These are phyloP conservation scores for Puccinia hordei DNA, from an alignment of 1,284 basidiomycete genomes.

Conservation along the genomic window DNA sequence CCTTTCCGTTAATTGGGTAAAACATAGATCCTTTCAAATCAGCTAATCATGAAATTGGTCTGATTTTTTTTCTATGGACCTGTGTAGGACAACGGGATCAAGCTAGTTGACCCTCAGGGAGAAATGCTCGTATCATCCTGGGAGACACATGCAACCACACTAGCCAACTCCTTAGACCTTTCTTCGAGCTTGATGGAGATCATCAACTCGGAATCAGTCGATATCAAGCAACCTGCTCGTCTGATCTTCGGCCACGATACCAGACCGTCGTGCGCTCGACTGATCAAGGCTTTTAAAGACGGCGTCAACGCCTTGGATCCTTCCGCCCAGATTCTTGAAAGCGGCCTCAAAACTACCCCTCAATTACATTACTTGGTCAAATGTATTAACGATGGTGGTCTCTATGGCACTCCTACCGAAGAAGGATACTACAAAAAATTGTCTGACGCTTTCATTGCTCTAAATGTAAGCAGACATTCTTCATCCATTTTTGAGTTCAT, in stretches of 20 bases:
- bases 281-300: constrained; percentile 80
- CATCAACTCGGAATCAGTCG: constrained; percentile 72
- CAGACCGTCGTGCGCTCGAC: constrained; percentile 78
- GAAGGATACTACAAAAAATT: constrained; percentile 87
- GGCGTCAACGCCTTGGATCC: constrained; percentile 69
- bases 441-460: constrained; percentile 78
- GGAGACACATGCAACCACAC: constrained; percentile 82
- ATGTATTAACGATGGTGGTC: constrained; percentile 79
- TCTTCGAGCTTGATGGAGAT: constrained; percentile 70
- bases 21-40: not conserved
- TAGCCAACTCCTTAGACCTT: constrained; percentile 86
- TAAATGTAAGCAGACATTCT: constrained; percentile 68
- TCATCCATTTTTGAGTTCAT: no score
- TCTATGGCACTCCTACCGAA: constrained; percentile 79
- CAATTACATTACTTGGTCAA: constrained; percentile 93
- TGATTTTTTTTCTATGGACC: not conserved
- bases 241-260: constrained; percentile 94
- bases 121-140: constrained; percentile 98
- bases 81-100: constrained; percentile 91
- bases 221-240: constrained; percentile 73
- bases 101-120: constrained; percentile 94
- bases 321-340: constrained; percentile 57
- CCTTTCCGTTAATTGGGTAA: not conserved
- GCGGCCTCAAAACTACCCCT: constrained; percentile 87
- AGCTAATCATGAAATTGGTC: constrained; percentile 1